Evolutionary conservation across 345 rosid species (phyloP), one percentile per base, ranked within the genome.

Genomic region (Sonneratia alba): DNA sequence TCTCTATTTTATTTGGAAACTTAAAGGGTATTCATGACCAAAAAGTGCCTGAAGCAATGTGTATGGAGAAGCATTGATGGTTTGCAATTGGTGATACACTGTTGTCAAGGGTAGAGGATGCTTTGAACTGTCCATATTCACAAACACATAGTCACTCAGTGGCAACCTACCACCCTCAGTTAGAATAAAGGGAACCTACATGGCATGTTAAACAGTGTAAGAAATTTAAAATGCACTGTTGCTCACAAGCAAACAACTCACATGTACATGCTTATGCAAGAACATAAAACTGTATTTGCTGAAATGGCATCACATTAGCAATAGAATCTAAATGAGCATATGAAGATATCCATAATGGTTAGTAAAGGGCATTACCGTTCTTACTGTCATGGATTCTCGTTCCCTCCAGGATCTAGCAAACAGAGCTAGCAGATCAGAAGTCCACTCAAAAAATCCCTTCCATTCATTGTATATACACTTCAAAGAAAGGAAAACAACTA

Each of bases 401-500:
- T 87, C 85, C 40, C 85, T 86, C 88, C 85, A 76, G 67, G 97
- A 83, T 83, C 87, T 87, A 32, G 89, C 86, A 78, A 95, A 76
- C 69, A 95, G 77, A 63, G 89, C 75, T 15, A 87, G 84, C 67
- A 86, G 51, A 77, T 87, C 91, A 74, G 85, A 84, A 63, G 89
- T 74, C 85, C 91, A 85, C 70, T 86, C 91, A 69, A 89, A 83
- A 64, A 95, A 73, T 37, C 93, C 93, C 78, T 87, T 92, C 99
- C 92, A 90, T 78, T 89, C 96, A 73, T 88, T 86, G 81, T 92
- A 92, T 80, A 92, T 74, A 75, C 87, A 90, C 99, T 95, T 70
- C 74, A 78, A 40, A n/a, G 57, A 59, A 9, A 48, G 5, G 40
- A 37, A 76, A 27, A 27, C 32, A 66, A 63, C 69, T 24, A 59